These are phyloP conservation scores for Ligustrum vulgare DNA, from an alignment of 257 asterid species.

Conservation along the genomic window DNA sequence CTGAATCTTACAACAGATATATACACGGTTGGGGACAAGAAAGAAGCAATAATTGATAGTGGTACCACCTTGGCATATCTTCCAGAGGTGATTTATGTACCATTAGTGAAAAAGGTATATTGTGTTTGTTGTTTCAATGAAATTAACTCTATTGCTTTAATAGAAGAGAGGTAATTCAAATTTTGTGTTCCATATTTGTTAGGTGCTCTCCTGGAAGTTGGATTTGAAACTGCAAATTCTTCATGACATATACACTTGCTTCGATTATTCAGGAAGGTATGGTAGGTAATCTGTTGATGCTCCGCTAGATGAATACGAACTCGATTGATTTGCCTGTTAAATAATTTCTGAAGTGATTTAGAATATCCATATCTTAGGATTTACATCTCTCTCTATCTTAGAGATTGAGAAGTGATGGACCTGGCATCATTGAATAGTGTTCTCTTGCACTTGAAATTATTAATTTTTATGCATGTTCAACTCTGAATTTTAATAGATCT, in stretches of 20 bases:
- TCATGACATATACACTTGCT: constrained; percentile 90
- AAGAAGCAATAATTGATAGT: constrained; percentile 91
- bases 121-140: constrained; percentile 17
- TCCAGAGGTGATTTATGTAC: constrained; percentile 74
- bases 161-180: constrained; percentile 26
- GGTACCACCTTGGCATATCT: constrained; percentile 98
- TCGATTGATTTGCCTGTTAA: constrained; percentile 10
- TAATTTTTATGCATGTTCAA: background rate
- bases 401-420: constrained; percentile 1
- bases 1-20: constrained; percentile 66
- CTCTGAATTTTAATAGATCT: too few relatives aligned
- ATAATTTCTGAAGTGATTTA: constrained; percentile 14
- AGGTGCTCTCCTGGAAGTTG: constrained; percentile 90
- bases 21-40: constrained; percentile 54
- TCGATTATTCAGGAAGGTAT: constrained; percentile 90
- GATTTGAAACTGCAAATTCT: constrained; percentile 66
- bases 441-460: constrained; percentile 4
- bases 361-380: constrained; percentile 5
- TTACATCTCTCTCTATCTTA: constrained; percentile 10
- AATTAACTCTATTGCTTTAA: constrained; percentile 18
- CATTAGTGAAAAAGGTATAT: constrained; percentile 71
- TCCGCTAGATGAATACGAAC: constrained; percentile 13
- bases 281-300: constrained; percentile 21
- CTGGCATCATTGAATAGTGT: background rate
- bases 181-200: constrained; percentile 29